phyloP scores from a whole-genome alignment of 2,329 filamentous ascomycete genomes.

The Byssochlamys sp. region DNA sequence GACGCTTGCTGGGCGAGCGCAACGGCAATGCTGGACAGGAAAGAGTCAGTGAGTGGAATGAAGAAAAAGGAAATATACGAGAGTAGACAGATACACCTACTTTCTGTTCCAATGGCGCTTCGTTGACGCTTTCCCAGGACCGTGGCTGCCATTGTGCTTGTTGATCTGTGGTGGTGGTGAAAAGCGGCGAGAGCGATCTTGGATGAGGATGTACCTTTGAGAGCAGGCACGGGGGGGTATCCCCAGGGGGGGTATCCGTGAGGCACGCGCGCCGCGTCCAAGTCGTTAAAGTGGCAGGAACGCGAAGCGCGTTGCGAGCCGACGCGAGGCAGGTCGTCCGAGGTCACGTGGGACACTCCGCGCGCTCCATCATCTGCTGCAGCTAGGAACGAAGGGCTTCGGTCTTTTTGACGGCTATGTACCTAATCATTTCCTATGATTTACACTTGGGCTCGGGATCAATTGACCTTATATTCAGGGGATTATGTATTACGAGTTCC shows the following conservation, averaged over 20 bases:
- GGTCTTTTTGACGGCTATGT: too few species aligned
- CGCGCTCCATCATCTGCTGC: background rate
- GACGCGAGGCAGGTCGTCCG: slow-evolving; percentile 7
- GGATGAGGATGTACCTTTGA: slow-evolving; percentile 14
- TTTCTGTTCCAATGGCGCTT: slow-evolving; percentile 26
- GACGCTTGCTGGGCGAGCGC: slow-evolving; percentile 38
- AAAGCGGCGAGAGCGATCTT: slow-evolving; percentile 17
- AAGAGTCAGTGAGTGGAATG: slow-evolving; percentile 9
- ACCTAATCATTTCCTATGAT: too few species aligned
- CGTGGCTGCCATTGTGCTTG: slow-evolving; percentile 28
- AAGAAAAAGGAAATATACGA: slow-evolving; percentile 6
- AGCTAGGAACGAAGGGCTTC: too few species aligned
- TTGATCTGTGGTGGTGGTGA: slow-evolving; percentile 8
- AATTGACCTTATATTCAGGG: background rate
- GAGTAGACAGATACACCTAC: slow-evolving; percentile 21
- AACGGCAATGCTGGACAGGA: slow-evolving; percentile 19
- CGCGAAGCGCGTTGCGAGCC: slow-evolving; percentile 10
- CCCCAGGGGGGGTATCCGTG: slow-evolving; percentile 1
- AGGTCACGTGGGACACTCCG: slow-evolving; percentile 3
- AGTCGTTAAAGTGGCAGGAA: slow-evolving; percentile 9
- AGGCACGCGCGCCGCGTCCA: slow-evolving; percentile 9
- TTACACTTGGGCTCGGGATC: too few species aligned
- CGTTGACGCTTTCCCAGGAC: slow-evolving; percentile 38
- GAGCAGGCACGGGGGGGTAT: slow-evolving; percentile 7
- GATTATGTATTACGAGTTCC: background rate